These are phyloP conservation scores for Populus pruinosa DNA, from an alignment of 345 rosid species.

Conservation along the genomic window DNA sequence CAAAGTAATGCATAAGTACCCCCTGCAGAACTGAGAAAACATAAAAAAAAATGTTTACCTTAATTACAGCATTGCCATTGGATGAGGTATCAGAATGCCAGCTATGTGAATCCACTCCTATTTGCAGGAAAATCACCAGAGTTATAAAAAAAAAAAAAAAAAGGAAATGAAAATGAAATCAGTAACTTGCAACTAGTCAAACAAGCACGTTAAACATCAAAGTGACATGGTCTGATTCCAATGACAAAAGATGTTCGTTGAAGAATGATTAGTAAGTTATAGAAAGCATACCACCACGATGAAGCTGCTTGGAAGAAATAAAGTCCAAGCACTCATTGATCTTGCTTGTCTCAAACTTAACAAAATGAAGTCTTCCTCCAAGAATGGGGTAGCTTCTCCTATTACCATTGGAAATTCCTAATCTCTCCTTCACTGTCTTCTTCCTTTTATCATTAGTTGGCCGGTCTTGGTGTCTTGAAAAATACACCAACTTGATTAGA, in stretches of 20 bases:
- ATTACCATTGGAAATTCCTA: constrained; percentile 67
- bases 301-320: constrained; percentile 93
- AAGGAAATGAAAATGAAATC: background rate
- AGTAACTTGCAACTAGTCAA: constrained; percentile 5
- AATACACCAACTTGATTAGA: constrained; percentile 88
- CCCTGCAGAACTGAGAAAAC: background rate
- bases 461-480: constrained; percentile 90
- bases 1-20: background rate
- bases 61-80: constrained; percentile 47
- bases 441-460: constrained; percentile 61
- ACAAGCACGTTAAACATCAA: background rate
- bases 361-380: constrained; percentile 97
- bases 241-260: background rate
- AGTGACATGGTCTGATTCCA: background rate
- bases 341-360: constrained; percentile 88
- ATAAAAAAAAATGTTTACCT: constrained; percentile 34
- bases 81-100: constrained; percentile 44
- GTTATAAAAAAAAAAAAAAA: constrained; percentile 1
- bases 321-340: constrained; percentile 91
- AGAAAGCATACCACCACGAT: constrained; percentile 48
- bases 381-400: constrained; percentile 92
- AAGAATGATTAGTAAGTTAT: constrained; percentile 1
- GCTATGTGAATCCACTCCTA: constrained; percentile 46
- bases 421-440: constrained; percentile 67
- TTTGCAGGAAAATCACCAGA: constrained; percentile 3